Evolutionary conservation across 768 basidiomycete species (phyloP).

Genomic region (Mycena metata): DNA sequence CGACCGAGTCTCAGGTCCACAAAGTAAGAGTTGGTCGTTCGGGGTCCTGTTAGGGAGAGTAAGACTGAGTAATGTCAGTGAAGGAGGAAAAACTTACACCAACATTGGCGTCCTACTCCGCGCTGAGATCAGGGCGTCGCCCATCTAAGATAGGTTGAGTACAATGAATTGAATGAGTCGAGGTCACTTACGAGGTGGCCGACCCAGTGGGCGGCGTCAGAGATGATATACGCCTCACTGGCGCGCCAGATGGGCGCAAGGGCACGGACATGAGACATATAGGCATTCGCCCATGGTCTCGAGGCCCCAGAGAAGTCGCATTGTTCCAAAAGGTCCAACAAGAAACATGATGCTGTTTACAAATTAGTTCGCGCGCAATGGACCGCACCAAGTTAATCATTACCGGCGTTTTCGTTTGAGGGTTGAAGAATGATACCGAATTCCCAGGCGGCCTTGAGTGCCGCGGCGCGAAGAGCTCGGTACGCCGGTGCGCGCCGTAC

Average conservation of each 20-base stretch:
- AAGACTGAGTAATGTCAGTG: background rate
- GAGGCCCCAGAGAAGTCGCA: slow-evolving; percentile 9
- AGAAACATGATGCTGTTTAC: slow-evolving; percentile 12
- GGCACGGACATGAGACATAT: slow-evolving; percentile 16
- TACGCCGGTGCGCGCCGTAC: background rate
- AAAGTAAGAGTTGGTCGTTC: slow-evolving; percentile 27
- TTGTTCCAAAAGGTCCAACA: slow-evolving; percentile 32
- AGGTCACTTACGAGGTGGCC: slow-evolving; percentile 17
- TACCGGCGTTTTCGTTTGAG: slow-evolving; percentile 30
- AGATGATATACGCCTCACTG: background rate
- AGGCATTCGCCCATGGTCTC: slow-evolving; percentile 31
- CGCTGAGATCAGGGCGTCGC: slow-evolving; percentile 5
- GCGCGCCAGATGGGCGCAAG: slow-evolving; percentile 18
- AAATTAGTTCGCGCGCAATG: too few species aligned
- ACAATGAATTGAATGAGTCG: background rate
- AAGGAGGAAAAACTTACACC: slow-evolving; percentile 6
- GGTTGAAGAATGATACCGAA: slow-evolving; percentile 23
- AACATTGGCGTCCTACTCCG: slow-evolving; percentile 10
- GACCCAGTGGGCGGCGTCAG: background rate
- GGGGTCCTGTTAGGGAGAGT: slow-evolving; percentile 1
- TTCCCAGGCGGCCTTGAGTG: slow-evolving; percentile 29
- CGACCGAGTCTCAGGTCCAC: slow-evolving; percentile 16
- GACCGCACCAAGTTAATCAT: too few species aligned
- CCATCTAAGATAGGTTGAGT: background rate
- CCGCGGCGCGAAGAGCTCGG: slow-evolving; percentile 9